These are phyloP conservation scores for Butyriboletus loyo DNA, from an alignment of 768 basidiomycete species.

Conservation along the genomic window DNA sequence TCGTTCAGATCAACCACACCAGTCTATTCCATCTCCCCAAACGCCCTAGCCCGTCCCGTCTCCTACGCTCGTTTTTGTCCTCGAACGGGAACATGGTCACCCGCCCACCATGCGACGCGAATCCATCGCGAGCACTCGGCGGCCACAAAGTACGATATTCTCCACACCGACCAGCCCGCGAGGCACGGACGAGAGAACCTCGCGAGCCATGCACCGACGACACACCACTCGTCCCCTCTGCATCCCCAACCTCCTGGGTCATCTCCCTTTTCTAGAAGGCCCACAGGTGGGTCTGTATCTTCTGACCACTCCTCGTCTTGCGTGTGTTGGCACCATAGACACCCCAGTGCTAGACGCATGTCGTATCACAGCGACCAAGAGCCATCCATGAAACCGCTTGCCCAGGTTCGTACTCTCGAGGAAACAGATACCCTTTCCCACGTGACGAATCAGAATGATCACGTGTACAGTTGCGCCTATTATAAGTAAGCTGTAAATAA, in stretches of 20 bases:
- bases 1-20: conserved; percentile 2
- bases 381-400: conserved; percentile 4
- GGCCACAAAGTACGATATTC: background rate
- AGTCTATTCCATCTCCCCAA: conserved; percentile 1
- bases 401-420: background rate
- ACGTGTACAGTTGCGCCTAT: conserved; percentile 16
- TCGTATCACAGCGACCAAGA: conserved; percentile 1
- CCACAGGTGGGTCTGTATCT: background rate
- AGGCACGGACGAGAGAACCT: background rate
- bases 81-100: background rate
- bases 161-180: conserved; percentile 1
- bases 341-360: background rate
- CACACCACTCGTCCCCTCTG: background rate
- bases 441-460: conserved; percentile 22
- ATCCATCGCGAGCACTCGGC: background rate
- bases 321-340: background rate
- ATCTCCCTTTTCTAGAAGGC: background rate
- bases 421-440: conserved; percentile 12
- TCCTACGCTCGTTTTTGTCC: background rate
- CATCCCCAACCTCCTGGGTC: conserved; percentile 5
- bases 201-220: background rate
- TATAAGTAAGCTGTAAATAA: background rate
- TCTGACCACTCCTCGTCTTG: conserved; percentile 2
- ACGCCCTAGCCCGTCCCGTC: background rate
- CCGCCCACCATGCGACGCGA: conserved; percentile 12